Base-by-base conservation (phyloP, 768 basidiomycete genomes). In the Heimioporus sp. region DNA sequence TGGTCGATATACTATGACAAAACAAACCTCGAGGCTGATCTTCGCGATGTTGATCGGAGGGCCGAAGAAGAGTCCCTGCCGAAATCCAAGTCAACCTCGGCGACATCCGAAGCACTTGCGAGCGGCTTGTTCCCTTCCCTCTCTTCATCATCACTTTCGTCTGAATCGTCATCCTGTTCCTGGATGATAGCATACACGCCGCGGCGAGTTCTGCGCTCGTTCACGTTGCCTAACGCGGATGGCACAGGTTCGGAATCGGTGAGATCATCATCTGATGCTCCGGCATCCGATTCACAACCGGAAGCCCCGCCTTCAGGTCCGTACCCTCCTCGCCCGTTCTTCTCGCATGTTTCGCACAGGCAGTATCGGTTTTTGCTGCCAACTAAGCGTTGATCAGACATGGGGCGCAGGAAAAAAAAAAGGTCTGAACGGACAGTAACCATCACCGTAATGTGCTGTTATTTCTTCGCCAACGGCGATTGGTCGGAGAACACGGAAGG, bases 361-460 rank as follows among this genome's bases (percentile, higher is more conserved):
- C 91, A 93, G 64, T 86, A 82, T 20, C 84, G 77, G 59, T 87
- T 87, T 53, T 78, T 81, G 55, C 79, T 74, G 46, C 85, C 85
- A 65, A 87, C 85, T 86, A 54, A 49, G 57, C 40, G 42, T 52
- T 59, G 54, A 74, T 66, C 36, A 65, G 62, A 44, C 31, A 34
- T 37, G 55, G 41, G 55, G 57, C 46, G 54, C 56, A 53, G 55
- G 56, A 56, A 54, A 61, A 59, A 48, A 56, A 50, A 24, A 2
- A 24, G 44, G 53, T 44, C 51, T 36, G 53, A 45, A 82, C 88
- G 73, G 66, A 93, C 90, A 93, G 68, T 93, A 93, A 42, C 87
- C 87, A 71, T 92, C 89, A 41, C 92, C 91, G 64, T 93, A 93
- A 66, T 91, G 89, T 39, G 91, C 91, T 30, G 90, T 91, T 42